Conservation (phyloP, 345 rosid species). For the Arabidopsis arenosa region DNA sequence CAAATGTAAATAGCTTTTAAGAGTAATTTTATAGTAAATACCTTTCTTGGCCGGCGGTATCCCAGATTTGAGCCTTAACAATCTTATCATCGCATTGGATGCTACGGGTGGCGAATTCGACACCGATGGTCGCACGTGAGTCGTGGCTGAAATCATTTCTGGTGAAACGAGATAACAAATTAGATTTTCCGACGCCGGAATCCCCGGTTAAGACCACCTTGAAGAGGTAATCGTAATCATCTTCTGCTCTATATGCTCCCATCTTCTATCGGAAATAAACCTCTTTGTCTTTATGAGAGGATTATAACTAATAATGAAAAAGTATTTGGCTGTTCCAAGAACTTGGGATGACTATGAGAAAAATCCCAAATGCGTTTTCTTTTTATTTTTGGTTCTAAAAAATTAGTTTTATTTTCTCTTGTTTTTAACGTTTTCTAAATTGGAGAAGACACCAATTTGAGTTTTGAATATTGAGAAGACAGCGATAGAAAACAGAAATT, state of each 20-base stretch:
- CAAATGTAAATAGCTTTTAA: not conserved
- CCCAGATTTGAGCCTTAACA: conserved; percentile 97
- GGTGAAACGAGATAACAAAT: conserved; percentile 78
- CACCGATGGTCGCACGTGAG: conserved; percentile 92
- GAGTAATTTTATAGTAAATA: not conserved
- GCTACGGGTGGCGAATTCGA: conserved; percentile 88
- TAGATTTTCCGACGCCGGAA: conserved; percentile 91
- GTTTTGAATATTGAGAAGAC: conserved; percentile 35
- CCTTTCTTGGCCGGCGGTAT: conserved; percentile 97
- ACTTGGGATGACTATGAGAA: conserved; percentile 30
- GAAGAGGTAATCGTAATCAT: conserved; percentile 76
- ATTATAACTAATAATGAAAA: conserved; percentile 6
- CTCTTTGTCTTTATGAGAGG: conserved; percentile 26
- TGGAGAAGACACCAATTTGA: conserved; percentile 25
- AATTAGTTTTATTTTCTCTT: conserved; percentile 11
- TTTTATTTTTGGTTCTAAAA: not conserved
- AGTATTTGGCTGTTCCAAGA: conserved; percentile 29
- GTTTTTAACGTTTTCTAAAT: conserved; percentile 43
- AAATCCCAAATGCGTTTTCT: conserved; percentile 13
- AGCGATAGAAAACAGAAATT: conserved; percentile 39
- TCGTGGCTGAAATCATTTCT: conserved; percentile 85
- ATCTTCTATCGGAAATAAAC: conserved; percentile 28
- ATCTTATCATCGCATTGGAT: conserved; percentile 81
- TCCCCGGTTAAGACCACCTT: conserved; percentile 92
- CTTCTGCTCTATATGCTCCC: conserved; percentile 72